Evolutionary conservation across 306 rosid genomes (phyloP).

Genomic region (Mimosa pudica): DNA sequence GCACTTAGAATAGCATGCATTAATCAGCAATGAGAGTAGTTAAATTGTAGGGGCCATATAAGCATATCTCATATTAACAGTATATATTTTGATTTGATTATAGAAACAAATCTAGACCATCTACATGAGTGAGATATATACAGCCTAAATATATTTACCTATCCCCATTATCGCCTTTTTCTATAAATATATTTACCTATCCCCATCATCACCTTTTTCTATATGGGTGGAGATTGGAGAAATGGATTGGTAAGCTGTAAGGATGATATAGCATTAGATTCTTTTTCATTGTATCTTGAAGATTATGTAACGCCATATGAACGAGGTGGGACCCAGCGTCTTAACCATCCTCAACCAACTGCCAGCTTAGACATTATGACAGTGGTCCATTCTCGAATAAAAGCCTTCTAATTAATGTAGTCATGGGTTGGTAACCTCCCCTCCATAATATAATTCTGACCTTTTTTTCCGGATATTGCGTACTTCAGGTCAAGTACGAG

Average conservation of each 20-base stretch:
- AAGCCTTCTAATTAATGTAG: slow-evolving; percentile 34
- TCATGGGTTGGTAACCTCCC: slow-evolving; percentile 32
- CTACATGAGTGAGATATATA: no score
- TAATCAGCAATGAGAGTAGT: background rate
- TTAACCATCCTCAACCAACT: slow-evolving; percentile 48
- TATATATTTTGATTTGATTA: no score
- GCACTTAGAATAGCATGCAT: background rate
- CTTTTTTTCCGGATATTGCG: background rate
- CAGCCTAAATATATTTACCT: no score
- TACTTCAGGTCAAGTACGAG: slow-evolving; percentile 8
- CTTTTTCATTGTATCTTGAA: background rate
- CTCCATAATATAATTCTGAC: background rate
- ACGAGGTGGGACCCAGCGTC: slow-evolving; percentile 44
- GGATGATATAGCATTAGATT: background rate
- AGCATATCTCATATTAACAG: no score
- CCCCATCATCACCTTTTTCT: no score
- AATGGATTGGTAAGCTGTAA: background rate
- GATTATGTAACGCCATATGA: slow-evolving; percentile 16
- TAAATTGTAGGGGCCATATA: background rate
- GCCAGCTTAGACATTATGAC: slow-evolving; percentile 30
- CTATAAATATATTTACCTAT: no score
- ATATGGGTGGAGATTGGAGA: no score
- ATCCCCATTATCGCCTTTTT: no score
- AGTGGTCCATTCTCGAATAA: slow-evolving; percentile 35
- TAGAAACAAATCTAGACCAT: no score